Evolutionary conservation across 768 basidiomycete genomes (phyloP), one percentile per base, ranked within the genome.

Genomic region (Neoboletus subvelutipes): DNA sequence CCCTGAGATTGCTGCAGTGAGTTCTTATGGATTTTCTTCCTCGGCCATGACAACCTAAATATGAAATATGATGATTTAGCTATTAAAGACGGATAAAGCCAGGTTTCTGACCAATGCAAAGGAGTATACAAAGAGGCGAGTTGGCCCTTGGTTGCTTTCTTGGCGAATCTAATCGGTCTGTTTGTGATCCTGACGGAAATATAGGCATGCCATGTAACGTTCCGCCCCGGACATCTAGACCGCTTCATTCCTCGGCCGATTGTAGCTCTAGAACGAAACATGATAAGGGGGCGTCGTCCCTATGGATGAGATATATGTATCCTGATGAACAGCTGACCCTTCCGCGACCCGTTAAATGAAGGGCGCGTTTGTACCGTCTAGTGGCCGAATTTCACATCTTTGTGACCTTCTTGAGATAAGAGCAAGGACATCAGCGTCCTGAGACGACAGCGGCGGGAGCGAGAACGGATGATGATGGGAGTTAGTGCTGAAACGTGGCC

Each of bases 111-210:
- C 82, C 3, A 88, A 82, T 8, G 92, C 92, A n/a, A 89, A 80
- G 69, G 92, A 94, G 59, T 85, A 83, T 77, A 91, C 89, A 15
- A 93, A 87, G 82, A 93, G 86, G 92, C 91, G 57, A 66, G 80
- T 52, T 18, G 24, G 24, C 29, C 26, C 34, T 33, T 51, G 43
- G 26, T 26, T 45, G 36, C 28, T 41, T 41, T 36, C 39, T 52
- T 28, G 36, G 36, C 26, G 50, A 17, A 43, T 58, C 51, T 61
- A 36, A 65, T 26, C 50, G 31, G 22, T 28, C n/a, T 43, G 26
- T 45, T 47, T 29, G 45, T 20, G 3, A 6, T 37, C 5, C 20
- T 24, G 6, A 12, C 18, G 20, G 34, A 26, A 49, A 41, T 37
- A 29, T 45, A 70, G 69, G 55, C 33, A 69, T 41, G 69, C 69